Evolutionary conservation across 352 stramenopile genomes (phyloP).

Genomic region (Phytophthora kernoviae): DNA sequence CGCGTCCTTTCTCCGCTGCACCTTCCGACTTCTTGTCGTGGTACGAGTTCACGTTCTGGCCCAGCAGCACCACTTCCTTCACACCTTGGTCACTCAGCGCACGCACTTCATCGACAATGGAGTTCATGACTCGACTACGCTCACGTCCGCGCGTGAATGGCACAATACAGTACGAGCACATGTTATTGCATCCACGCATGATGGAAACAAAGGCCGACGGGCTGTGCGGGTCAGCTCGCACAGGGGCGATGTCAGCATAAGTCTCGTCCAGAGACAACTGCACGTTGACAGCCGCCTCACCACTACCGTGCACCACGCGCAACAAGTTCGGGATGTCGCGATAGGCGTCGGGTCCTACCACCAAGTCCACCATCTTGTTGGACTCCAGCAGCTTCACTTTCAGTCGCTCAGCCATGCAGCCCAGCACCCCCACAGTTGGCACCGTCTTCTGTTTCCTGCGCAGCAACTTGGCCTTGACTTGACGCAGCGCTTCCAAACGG

Average conservation of each 20-base stretch:
- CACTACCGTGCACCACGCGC: slow-evolving; percentile 75
- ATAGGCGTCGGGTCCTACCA: slow-evolving; percentile 99
- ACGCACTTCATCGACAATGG: slow-evolving; percentile 95
- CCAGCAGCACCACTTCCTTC: slow-evolving; percentile 98
- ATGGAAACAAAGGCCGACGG: slow-evolving; percentile 97
- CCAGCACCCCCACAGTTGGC: slow-evolving; percentile 95
- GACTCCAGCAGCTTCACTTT: slow-evolving; percentile 96
- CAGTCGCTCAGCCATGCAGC: slow-evolving; percentile 99
- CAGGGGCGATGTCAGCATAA: slow-evolving; percentile 97
- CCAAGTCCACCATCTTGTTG: slow-evolving; percentile 96
- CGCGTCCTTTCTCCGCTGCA: slow-evolving; percentile 63
- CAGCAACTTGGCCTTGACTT: slow-evolving; percentile 75
- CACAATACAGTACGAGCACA: slow-evolving; percentile 99
- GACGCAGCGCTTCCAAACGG: slow-evolving; percentile 77
- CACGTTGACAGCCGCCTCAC: slow-evolving; percentile 91
- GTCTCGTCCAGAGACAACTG: slow-evolving; percentile 98
- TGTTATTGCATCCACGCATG: slow-evolving; percentile 99
- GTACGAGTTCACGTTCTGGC: slow-evolving; percentile 99
- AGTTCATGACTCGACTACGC: slow-evolving; percentile 89
- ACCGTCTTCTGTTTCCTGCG: slow-evolving; percentile 68
- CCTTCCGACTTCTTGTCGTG: slow-evolving; percentile 92
- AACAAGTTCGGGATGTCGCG: slow-evolving; percentile 96
- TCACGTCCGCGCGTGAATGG: slow-evolving; percentile 98
- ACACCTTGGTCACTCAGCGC: slow-evolving; percentile 90
- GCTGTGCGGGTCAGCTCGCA: slow-evolving; percentile 83